Evolutionary conservation across 176 grass and related monocot genomes (phyloP).

Genomic region (Microstegium vimineum): DNA sequence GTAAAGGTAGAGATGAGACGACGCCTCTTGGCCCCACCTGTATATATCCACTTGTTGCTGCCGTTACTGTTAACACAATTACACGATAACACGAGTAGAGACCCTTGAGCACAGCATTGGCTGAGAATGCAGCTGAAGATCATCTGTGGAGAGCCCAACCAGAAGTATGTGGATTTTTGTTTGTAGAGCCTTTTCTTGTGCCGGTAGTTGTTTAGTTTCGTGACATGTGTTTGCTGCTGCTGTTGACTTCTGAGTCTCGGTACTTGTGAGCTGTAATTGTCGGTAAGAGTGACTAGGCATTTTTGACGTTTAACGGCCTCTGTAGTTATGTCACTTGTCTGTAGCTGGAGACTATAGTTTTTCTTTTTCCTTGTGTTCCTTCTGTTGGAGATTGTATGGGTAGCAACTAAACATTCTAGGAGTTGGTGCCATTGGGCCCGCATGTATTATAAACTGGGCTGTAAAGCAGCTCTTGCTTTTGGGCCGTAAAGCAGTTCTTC

Average conservation of each 20-base stretch:
- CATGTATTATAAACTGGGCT: neutral
- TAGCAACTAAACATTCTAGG: neutral
- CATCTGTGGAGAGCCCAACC: neutral
- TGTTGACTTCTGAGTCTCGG: neutral
- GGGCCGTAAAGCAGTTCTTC: neutral
- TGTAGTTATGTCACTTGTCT: neutral
- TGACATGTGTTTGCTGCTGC: neutral
- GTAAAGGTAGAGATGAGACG: slow-evolving; percentile 25
- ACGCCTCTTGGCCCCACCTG: slow-evolving; percentile 8
- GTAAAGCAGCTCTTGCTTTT: neutral
- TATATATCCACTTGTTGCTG: slow-evolving; percentile 20
- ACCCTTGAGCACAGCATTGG: slow-evolving; percentile 21
- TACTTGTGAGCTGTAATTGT: slow-evolving; percentile 15
- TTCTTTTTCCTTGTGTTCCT: too few relatives aligned
- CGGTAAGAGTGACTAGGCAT: slow-evolving; percentile 12
- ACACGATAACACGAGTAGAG: slow-evolving; percentile 21
- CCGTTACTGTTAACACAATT: neutral
- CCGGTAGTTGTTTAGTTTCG: neutral
- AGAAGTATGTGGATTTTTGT: slow-evolving; percentile 28
- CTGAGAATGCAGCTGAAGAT: neutral
- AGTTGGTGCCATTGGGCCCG: neutral
- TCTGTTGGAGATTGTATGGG: neutral
- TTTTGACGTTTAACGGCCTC: slow-evolving; percentile 22
- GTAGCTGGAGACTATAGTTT: neutral
- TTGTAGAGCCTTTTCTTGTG: slow-evolving; percentile 30